phyloP scores from a whole-genome alignment of 495 filamentous ascomycete genomes.

The Beverwykella pulmonaria region DNA sequence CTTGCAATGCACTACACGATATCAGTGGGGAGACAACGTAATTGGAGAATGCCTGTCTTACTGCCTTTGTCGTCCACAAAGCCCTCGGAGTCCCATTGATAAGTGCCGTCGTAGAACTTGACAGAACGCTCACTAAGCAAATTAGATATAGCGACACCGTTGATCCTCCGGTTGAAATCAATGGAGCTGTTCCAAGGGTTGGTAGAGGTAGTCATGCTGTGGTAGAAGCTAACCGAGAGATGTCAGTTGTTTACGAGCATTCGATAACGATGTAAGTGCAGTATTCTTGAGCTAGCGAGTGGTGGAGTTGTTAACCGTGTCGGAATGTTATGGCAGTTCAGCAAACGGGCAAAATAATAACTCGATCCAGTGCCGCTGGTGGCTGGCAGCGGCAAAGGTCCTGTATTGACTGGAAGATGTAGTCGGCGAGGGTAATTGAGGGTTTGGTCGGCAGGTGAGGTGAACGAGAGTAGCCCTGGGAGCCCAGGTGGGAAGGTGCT shows the following conservation, averaged over 20 bases:
- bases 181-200: background rate
- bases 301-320: background rate
- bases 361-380: background rate
- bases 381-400: background rate
- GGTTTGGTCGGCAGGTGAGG: background rate
- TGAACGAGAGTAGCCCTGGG: background rate
- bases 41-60: background rate
- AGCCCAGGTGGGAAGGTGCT: background rate
- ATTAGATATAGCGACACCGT: background rate
- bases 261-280: background rate
- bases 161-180: background rate
- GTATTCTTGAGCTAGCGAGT: background rate
- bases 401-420: background rate
- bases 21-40: background rate
- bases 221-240: background rate
- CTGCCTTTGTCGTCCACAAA: conserved; percentile 13
- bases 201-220: background rate
- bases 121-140: conserved; percentile 12
- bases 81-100: conserved; percentile 13
- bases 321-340: background rate
- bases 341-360: background rate
- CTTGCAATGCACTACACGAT: background rate
- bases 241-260: background rate
- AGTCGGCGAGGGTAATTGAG: background rate
- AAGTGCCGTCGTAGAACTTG: conserved; percentile 15